Conservation (phyloP, 371 early-diverging fungal species). For the Entomophthora muscae region DNA sequence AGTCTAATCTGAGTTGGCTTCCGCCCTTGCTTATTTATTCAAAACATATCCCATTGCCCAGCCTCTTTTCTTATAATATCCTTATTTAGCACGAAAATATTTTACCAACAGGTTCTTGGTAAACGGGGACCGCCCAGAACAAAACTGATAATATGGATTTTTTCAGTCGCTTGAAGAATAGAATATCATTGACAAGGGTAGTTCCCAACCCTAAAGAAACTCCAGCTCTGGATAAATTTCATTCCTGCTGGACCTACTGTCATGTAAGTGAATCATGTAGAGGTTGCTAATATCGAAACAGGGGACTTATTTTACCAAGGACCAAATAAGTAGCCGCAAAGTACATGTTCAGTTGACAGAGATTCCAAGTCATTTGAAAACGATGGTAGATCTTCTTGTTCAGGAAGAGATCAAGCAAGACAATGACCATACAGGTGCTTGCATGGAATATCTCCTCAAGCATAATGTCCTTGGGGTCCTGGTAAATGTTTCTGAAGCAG, state of each 20-base stretch:
- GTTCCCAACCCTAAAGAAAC: background rate
- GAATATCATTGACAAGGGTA: background rate
- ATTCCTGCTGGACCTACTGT: conserved; percentile 52
- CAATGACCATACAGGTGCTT: conserved; percentile 55
- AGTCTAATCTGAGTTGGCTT: too few species aligned
- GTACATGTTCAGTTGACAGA: conserved; percentile 54
- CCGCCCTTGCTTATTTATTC: too few species aligned
- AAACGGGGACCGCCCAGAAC: too few species aligned
- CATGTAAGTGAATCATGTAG: conserved; percentile 24
- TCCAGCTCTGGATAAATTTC: conserved; percentile 34
- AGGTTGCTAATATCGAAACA: conserved; percentile 4
- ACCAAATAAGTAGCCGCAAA: conserved; percentile 30
- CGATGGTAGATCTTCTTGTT: conserved; percentile 76
- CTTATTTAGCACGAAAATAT: too few species aligned
- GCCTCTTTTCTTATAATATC: too few species aligned
- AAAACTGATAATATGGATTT: background rate
- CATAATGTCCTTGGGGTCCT: conserved; percentile 59
- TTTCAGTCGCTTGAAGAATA: background rate
- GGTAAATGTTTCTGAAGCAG: conserved; percentile 57
- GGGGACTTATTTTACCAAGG: conserved; percentile 33
- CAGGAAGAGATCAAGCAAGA: conserved; percentile 67
- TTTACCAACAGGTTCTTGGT: too few species aligned
- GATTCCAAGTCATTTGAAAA: conserved; percentile 52
- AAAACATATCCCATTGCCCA: too few species aligned
- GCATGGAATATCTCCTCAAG: conserved; percentile 83